Conservation (phyloP, 129 eudicot genomes). For the Glebionis coronaria region DNA sequence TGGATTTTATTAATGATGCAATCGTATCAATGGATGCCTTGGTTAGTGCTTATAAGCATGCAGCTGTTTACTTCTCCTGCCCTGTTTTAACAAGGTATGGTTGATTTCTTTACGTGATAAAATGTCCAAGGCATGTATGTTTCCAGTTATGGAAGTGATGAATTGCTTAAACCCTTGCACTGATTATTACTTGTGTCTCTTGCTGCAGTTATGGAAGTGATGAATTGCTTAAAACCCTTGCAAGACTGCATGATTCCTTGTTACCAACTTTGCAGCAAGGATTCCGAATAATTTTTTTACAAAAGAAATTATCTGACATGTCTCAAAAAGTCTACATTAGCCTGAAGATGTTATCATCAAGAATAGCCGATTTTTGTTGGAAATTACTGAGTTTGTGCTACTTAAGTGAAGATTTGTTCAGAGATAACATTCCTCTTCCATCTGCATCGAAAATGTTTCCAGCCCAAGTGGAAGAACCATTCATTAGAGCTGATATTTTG, state of each 20-base stretch:
- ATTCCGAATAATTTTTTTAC: slow-evolving; percentile 41
- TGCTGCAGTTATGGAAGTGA: slow-evolving; percentile 71
- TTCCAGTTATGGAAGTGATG: too few species aligned
- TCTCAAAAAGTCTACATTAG: slow-evolving; percentile 42
- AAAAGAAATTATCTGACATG: slow-evolving; percentile 27
- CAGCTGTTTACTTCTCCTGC: slow-evolving; percentile 74
- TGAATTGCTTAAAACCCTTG: slow-evolving; percentile 67
- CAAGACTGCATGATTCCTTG: slow-evolving; percentile 76
- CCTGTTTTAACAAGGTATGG: slow-evolving; percentile 71
- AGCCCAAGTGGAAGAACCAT: slow-evolving; percentile 91
- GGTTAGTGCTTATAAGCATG: slow-evolving; percentile 67
- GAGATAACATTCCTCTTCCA: slow-evolving; percentile 44
- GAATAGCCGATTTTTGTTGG: slow-evolving; percentile 80
- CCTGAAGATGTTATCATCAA: slow-evolving; percentile 63
- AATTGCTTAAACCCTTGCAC: too few species aligned
- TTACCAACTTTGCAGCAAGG: slow-evolving; percentile 76
- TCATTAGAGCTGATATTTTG: slow-evolving; percentile 75
- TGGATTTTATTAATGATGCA: slow-evolving; percentile 94
- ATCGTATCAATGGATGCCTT: slow-evolving; percentile 80
- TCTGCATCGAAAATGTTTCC: slow-evolving; percentile 82
- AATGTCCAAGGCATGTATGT: neutral
- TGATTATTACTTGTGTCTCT: neutral
- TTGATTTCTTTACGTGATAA: neutral
- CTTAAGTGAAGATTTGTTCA: slow-evolving; percentile 69
- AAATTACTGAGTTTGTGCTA: slow-evolving; percentile 61